phyloP scores from a whole-genome alignment of 106 monocot species.

The Hemerocallis citrina region DNA sequence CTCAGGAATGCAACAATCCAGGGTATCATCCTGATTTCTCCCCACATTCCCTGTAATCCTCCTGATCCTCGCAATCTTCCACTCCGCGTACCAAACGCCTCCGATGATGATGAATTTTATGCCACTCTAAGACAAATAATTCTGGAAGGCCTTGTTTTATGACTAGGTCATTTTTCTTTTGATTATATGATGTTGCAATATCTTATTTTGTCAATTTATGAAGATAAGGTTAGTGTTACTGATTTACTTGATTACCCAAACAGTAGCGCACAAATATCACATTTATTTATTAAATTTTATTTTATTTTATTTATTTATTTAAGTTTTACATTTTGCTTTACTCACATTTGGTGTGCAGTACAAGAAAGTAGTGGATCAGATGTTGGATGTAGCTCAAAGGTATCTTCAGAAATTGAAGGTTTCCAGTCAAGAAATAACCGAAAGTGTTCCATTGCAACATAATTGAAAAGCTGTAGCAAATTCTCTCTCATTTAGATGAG shows the following conservation, averaged over 20 bases:
- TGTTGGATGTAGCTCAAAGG: slow-evolving; percentile 59
- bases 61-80: too few species aligned
- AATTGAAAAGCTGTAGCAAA: neutral
- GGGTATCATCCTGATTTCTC: too few species aligned
- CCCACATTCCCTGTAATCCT: too few species aligned
- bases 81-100: too few species aligned
- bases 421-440: slow-evolving; percentile 14
- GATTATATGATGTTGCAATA: neutral
- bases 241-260: neutral
- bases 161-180: neutral
- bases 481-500: neutral
- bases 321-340: too few species aligned
- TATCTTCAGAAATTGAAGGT: slow-evolving; percentile 39
- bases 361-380: slow-evolving; percentile 70
- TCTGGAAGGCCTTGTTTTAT: too few species aligned
- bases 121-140: too few species aligned
- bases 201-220: neutral
- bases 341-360: slow-evolving; percentile 37
- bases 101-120: too few species aligned
- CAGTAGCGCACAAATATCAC: too few species aligned
- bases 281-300: neutral
- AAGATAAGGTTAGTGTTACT: neutral
- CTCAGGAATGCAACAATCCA: too few species aligned
- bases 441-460: neutral
- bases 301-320: neutral